Conservation (phyloP, 495 filamentous ascomycete genomes). For the Neurospora tetrasperma region DNA sequence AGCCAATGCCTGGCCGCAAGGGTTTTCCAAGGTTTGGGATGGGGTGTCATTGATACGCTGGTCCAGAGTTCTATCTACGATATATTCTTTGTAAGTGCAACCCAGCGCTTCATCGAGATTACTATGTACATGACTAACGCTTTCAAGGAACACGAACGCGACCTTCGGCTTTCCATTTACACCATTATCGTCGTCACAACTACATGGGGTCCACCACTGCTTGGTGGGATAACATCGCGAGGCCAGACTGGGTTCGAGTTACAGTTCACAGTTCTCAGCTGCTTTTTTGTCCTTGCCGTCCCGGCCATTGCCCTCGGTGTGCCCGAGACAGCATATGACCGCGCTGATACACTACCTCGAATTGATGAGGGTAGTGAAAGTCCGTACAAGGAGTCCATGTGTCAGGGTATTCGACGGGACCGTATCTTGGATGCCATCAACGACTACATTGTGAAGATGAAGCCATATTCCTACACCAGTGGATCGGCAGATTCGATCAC, state of each 20-base stretch:
- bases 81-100: conserved; percentile 38
- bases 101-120: background rate
- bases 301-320: conserved; percentile 32
- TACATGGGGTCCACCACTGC: conserved; percentile 39
- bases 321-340: conserved; percentile 41
- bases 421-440: conserved; percentile 19
- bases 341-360: conserved; percentile 22
- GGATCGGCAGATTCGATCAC: conserved; percentile 13
- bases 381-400: conserved; percentile 20
- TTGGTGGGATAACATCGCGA: conserved; percentile 37
- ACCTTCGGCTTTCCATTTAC: conserved; percentile 27
- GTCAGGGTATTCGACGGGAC: conserved; percentile 20
- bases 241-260: conserved; percentile 25
- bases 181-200: conserved; percentile 30
- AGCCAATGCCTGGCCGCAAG: conserved; percentile 38
- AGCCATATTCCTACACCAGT: conserved; percentile 25
- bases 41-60: conserved; percentile 42
- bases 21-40: conserved; percentile 41
- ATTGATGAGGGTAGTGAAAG: conserved; percentile 11
- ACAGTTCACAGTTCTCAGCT: conserved; percentile 38
- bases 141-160: conserved; percentile 38
- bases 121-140: conserved; percentile 9
- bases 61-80: conserved; percentile 38
- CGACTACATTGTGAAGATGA: conserved; percentile 29
- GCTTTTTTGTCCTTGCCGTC: conserved; percentile 34